Conservation (phyloP, 495 filamentous ascomycete species). For the Thermothielavioides terrestris region DNA sequence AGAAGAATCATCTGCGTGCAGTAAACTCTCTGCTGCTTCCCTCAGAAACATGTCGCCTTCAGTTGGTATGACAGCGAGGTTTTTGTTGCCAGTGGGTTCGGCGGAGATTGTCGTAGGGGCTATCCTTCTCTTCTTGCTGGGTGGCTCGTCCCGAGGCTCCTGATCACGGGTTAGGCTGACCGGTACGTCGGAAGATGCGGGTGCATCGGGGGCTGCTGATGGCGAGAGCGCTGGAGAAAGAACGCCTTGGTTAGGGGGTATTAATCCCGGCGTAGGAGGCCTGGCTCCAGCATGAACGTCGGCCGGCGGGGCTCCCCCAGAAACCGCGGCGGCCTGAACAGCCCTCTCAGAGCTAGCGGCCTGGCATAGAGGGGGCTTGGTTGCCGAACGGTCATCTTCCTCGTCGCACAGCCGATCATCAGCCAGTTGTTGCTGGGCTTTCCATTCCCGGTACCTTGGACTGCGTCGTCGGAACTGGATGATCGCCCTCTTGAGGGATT, state of each 20-base stretch:
- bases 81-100: slow-evolving; percentile 16
- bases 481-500: slow-evolving; percentile 26
- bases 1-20: neutral
- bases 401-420: neutral
- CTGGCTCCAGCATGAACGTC: neutral
- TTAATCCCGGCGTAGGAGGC: neutral
- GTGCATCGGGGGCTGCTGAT: neutral
- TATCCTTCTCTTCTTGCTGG: slow-evolving; percentile 35
- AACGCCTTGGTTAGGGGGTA: neutral
- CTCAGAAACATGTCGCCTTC: slow-evolving; percentile 28
- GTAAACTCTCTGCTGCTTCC: neutral
- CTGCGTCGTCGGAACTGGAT: slow-evolving; percentile 25
- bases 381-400: neutral
- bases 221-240: slow-evolving; percentile 5
- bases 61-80: slow-evolving; percentile 24
- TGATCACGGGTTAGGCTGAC: neutral
- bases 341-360: slow-evolving; percentile 2
- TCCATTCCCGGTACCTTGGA: slow-evolving; percentile 21
- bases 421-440: slow-evolving; percentile 11
- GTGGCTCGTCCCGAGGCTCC: slow-evolving; percentile 3
- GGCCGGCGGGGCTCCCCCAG: neutral
- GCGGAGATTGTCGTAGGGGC: slow-evolving; percentile 30
- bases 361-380: slow-evolving; percentile 1
- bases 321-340: neutral
- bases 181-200: neutral